Base-by-base conservation (phyloP, 257 asterid genomes). In the Solanum chmielewskii region DNA sequence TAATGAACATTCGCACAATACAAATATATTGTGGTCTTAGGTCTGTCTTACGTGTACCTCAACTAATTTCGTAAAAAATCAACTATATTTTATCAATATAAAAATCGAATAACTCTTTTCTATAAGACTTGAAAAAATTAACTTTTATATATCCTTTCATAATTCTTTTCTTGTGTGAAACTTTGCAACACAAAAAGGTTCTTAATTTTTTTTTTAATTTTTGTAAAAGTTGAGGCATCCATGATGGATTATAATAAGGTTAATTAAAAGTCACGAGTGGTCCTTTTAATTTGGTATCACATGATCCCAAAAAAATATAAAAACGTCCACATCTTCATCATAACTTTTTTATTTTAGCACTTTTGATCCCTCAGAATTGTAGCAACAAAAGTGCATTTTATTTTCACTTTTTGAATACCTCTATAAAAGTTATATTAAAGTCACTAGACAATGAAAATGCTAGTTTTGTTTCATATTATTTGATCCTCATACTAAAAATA, bases 261-360 rank as follows among this genome's bases (percentile, higher is more conserved):
- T 21, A 77, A 77, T 37, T 45, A 66, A 41, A 83, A 62, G 87
- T 84, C 87, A 84, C 87, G 80, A 70, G 87, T 66, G 87, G 78
- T 66, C 37, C 77, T 84, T 62, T 13, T 60, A 35, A 27, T 59
- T 60, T 7, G 69, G 52, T 83, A 35, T 83, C 86, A 62, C 86
- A 37, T 83, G 86, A 83, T 60, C 56, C 59, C 15, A 39, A 44
- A 60, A 33, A 44, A 84, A 62, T 35, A 75, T 12, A n/a, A 76
- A 69, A 42, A 42, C 35, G 60, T 76, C 62, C 25, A 44, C 83
- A 44, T 77, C 64, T 44, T 77, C 83, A 42, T 15, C 2, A 77
- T 44, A 44, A 78, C 64, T 71, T 71, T 71, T 45, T 44, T 25
- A 27, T 45, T 78, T 78, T 78, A 16, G 64, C 84, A 45, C 41